These are phyloP conservation scores for Mortierella antarctica DNA, from an alignment of 192 early-diverging fungal species.

Conservation along the genomic window DNA sequence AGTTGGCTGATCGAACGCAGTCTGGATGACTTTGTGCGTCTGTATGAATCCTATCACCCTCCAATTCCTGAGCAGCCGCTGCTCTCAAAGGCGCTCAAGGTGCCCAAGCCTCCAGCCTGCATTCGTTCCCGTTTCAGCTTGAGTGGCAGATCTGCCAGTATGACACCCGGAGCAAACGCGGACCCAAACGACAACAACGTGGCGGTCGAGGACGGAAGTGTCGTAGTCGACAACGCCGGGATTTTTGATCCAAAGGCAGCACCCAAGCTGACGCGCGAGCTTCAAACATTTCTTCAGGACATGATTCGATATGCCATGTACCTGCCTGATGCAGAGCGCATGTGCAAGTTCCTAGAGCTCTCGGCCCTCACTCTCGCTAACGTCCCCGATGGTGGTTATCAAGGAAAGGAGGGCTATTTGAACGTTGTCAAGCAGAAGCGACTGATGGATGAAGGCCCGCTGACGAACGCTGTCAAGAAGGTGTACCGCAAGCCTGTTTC, in stretches of 20 bases:
- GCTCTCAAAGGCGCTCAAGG: conserved; percentile 19
- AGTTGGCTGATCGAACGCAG: conserved; percentile 51
- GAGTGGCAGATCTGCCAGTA: neutral
- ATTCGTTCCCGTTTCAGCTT: conserved; percentile 42
- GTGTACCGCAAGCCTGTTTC: conserved; percentile 57
- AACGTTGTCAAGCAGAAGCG: conserved; percentile 52
- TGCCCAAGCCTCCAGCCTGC: conserved; percentile 40
- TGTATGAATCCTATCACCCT: conserved; percentile 44
- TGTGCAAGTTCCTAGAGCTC: conserved; percentile 64
- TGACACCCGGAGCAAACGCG: neutral
- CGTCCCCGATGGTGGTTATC: conserved; percentile 52
- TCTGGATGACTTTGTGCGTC: conserved; percentile 43
- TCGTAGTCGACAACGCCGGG: neutral
- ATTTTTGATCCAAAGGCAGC: conserved; percentile 45
- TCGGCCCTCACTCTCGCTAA: conserved; percentile 56
- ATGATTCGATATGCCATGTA: conserved; percentile 53
- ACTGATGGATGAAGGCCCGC: conserved; percentile 62
- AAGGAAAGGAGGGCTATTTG: conserved; percentile 80
- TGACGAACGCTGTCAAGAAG: conserved; percentile 54
- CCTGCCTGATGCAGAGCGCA: conserved; percentile 53
- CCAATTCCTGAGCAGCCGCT: conserved; percentile 37
- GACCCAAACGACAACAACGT: neutral
- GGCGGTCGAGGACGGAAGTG: neutral
- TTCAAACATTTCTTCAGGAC: conserved; percentile 50
- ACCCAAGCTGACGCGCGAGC: conserved; percentile 30